Base-by-base conservation (phyloP, 1,139 yeast genomes). In the Meyerozyma athensensis region DNA sequence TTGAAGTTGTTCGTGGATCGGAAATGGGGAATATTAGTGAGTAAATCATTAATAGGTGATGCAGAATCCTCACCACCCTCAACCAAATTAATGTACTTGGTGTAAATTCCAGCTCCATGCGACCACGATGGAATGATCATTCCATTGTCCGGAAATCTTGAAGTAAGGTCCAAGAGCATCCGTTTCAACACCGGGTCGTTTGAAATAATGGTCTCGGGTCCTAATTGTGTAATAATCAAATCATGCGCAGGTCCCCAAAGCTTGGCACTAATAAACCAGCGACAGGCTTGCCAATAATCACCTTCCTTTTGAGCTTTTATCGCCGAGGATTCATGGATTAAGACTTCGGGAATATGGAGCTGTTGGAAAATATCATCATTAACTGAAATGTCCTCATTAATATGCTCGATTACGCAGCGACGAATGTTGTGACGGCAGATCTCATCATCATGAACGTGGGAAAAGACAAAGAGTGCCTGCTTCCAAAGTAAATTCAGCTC, bases 221-320 rank as follows among this genome's bases (percentile, higher is more conserved):
- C 97, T 28, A 89, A 81, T 12, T 68, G 57, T 3, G 62, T 52
- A 3, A 78, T 52, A 4, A 86, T 63, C 0, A 77, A 64, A 1
- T 61, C 57, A 49, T 86, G 95, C 0, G 96, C 96, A 33, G 76
- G 79, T 1, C 62, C 66, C 68, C 77, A 77, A 36, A 73, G 56
- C 12, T 63, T 65, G 0, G 95, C 95, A n/a, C 65, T 68, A 3
- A 86, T 58, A 35, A 84, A 71, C 17, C 81, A 76, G 35, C 71
- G 65, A 2, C 81, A 77, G 45, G 87, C 90, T 7, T 71, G 66
- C 63, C 80, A 67, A 46, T 65, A 71, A 37, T 83, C 74, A 2
- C 72, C 74, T n/a, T 47, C 39, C 36, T 45, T 40, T 36, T 71
- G 63, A 34, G 65, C 69, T 34, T 61, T 54, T 18, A 69, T 54